phyloP scores from a whole-genome alignment of 2,329 filamentous ascomycete genomes.

The Colletotrichum falcatum region DNA sequence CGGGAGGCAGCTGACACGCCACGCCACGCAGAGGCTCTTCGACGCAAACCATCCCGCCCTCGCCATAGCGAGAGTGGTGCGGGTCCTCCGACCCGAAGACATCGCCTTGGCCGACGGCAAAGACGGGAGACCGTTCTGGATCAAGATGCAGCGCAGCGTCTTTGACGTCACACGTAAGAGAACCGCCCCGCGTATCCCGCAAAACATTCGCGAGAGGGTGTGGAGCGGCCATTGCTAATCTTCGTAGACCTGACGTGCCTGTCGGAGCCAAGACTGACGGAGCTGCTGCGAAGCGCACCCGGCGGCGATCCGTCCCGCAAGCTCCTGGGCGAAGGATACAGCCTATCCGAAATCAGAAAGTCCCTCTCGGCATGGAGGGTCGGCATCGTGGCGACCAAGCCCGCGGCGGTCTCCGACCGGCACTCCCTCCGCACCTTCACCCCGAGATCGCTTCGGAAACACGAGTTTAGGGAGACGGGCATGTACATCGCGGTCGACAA shows the following conservation, averaged over 20 bases:
- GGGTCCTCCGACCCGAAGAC: slow-evolving; percentile 18
- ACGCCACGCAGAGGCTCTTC: neutral
- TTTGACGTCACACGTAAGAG: slow-evolving; percentile 39
- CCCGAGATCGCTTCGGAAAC: slow-evolving; percentile 2
- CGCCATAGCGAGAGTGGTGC: slow-evolving; percentile 17
- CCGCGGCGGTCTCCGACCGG: neutral
- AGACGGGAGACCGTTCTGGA: slow-evolving; percentile 18
- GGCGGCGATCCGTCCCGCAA: slow-evolving; percentile 24
- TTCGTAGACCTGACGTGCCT: neutral
- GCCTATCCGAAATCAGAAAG: neutral
- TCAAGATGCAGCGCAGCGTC: slow-evolving; percentile 10
- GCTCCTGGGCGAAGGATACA: neutral
- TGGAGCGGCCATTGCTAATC: neutral
- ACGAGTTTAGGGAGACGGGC: slow-evolving; percentile 22
- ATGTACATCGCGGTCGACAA: slow-evolving; percentile 29
- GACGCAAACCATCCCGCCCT: neutral
- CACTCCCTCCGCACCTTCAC: neutral
- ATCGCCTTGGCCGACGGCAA: slow-evolving; percentile 22
- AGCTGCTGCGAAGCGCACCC: slow-evolving; percentile 7
- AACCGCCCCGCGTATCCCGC: too few relatives aligned
- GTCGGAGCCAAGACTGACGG: neutral
- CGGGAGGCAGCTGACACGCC: neutral
- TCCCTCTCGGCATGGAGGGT: slow-evolving; percentile 4
- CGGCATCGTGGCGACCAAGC: slow-evolving; percentile 3
- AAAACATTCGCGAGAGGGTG: neutral